phyloP scores from a whole-genome alignment of 331 rosid genomes.

The Dryas integrifolia region DNA sequence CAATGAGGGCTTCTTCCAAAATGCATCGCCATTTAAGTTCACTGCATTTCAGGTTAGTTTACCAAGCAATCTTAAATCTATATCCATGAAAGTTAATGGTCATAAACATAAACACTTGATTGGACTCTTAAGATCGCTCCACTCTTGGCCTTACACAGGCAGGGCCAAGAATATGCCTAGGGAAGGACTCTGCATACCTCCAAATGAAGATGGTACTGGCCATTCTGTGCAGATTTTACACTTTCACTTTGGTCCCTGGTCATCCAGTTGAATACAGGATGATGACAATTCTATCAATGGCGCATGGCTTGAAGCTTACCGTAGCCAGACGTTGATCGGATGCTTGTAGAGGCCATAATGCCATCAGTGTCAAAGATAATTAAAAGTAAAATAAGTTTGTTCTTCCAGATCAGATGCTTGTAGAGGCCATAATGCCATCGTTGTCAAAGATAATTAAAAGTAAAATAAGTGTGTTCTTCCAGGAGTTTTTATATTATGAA shows the following conservation, averaged over 20 bases:
- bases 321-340: conserved; percentile 29
- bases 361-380: not conserved
- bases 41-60: conserved; percentile 76
- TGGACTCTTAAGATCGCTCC: not conserved
- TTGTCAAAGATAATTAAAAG: not conserved
- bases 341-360: not conserved
- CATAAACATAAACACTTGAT: not conserved
- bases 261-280: conserved; percentile 72
- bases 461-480: not conserved
- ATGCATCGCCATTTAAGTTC: conserved; percentile 85
- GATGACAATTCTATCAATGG: conserved; percentile 96
- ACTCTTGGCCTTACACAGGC: conserved; percentile 42
- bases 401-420: conserved; percentile 1
- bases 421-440: not conserved
- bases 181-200: conserved; percentile 92
- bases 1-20: conserved; percentile 56
- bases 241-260: conserved; percentile 62
- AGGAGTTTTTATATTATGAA: not conserved
- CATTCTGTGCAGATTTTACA: conserved; percentile 81
- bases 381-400: not conserved
- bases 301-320: conserved; percentile 60
- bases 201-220: conserved; percentile 92
- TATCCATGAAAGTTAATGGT: not conserved
- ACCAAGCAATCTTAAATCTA: not conserved
- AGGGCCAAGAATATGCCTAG: conserved; percentile 94